Percentiles rank a stretch among this genome's conserved stretches.
These are phyloP conservation scores for Vachellia collinsii DNA, from an alignment of 306 rosid species.

Conservation along the genomic window DNA sequence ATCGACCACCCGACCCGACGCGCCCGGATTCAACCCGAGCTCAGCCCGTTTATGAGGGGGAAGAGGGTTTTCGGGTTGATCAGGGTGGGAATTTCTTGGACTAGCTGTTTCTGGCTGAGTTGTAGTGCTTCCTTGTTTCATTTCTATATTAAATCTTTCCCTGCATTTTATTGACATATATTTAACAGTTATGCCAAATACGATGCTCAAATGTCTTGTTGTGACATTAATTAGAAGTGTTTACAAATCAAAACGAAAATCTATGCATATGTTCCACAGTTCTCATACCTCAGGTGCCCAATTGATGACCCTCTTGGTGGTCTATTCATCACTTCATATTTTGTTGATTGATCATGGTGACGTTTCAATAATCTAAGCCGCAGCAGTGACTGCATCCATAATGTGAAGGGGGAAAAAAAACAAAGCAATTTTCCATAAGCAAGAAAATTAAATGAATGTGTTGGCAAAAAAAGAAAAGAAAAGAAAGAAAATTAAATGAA, in stretches of 20 bases:
- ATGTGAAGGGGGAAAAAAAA: background rate
- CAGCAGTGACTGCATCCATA: constrained; percentile 63
- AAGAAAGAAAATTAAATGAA: too few species aligned
- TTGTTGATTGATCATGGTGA: constrained; percentile 30
- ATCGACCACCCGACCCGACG: too few species aligned
- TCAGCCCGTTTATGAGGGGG: background rate
- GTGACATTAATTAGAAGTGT: background rate
- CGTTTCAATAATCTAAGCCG: constrained; percentile 67
- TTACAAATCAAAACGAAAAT: too few species aligned
- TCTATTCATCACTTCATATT: constrained; percentile 41
- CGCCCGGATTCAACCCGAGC: background rate
- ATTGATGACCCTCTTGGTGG: constrained; percentile 56
- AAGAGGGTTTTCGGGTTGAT: constrained; percentile 32
- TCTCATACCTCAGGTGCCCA: constrained; percentile 68
- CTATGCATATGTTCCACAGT: too few species aligned
- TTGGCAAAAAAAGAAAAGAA: too few species aligned
- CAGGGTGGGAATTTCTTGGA: constrained; percentile 26
- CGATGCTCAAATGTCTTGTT: background rate
- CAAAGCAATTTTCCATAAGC: background rate
- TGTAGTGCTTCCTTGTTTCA: constrained; percentile 31
- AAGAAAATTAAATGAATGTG: too few species aligned
- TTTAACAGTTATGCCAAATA: background rate
- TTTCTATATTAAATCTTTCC: constrained; percentile 55
- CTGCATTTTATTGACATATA: constrained; percentile 43
- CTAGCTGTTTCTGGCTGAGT: constrained; percentile 36